These are phyloP conservation scores for Coprinellus micaceus DNA, from an alignment of 768 basidiomycete species.

Conservation along the genomic window DNA sequence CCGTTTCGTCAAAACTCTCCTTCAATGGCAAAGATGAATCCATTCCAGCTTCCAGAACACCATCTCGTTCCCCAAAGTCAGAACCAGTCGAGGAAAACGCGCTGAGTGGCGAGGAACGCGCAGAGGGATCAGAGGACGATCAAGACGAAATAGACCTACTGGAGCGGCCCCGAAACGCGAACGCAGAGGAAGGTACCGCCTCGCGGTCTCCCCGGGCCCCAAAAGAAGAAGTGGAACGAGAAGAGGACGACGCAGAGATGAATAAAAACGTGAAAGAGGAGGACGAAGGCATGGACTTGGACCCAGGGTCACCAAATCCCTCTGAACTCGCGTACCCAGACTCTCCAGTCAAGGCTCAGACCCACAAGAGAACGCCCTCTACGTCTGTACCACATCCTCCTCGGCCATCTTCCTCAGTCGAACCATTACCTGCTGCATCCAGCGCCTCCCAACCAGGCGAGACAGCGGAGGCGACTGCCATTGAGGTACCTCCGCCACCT, in stretches of 20 bases:
- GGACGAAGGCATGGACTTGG: slow-evolving; percentile 12
- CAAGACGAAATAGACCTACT: slow-evolving; percentile 43
- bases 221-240: neutral
- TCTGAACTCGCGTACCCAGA: neutral
- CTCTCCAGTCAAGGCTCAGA: neutral
- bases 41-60: too few species aligned
- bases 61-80: neutral
- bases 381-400: too few species aligned
- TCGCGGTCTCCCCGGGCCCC: neutral
- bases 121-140: slow-evolving; percentile 20
- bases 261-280: slow-evolving; percentile 8
- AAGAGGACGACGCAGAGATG: neutral
- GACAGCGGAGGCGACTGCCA: neutral
- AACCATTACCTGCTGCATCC: too few species aligned
- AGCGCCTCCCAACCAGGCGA: too few species aligned
- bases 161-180: slow-evolving; percentile 8
- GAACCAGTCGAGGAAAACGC: neutral
- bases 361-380: too few species aligned
- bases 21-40: neutral
- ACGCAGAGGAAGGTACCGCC: neutral
- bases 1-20: neutral
- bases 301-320: neutral
- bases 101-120: neutral
- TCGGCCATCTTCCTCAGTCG: too few species aligned
- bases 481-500: neutral